Conservation (phyloP, 108 stramenopile genomes). For the Skeletonema potamos region DNA sequence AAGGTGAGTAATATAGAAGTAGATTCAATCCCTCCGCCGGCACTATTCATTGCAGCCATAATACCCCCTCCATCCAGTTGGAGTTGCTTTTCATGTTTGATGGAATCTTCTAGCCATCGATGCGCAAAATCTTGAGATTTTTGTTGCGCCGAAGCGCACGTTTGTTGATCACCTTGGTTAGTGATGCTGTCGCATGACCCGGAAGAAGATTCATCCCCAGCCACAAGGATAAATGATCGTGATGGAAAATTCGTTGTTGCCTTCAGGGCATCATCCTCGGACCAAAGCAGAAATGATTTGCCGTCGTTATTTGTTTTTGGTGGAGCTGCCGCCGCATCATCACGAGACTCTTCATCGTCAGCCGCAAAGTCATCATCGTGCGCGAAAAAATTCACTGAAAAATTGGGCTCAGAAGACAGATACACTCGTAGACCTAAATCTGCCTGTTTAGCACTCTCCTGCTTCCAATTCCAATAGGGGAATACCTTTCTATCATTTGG, state of each 20-base stretch:
- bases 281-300: constrained; percentile 38
- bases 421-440: constrained; percentile 69
- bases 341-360: constrained; percentile 9
- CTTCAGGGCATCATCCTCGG: constrained; percentile 39
- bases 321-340: background rate
- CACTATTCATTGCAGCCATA: constrained; percentile 68
- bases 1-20: constrained; percentile 70
- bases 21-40: constrained; percentile 88
- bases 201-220: constrained; percentile 34
- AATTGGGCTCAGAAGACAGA: constrained; percentile 48
- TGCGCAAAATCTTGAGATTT: constrained; percentile 56
- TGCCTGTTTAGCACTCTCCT: background rate
- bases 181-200: constrained; percentile 40
- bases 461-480: constrained; percentile 41
- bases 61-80: constrained; percentile 65
- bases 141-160: constrained; percentile 11
- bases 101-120: constrained; percentile 65
- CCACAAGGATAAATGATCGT: constrained; percentile 58
- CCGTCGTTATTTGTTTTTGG: constrained; percentile 28
- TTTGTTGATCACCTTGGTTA: constrained; percentile 5
- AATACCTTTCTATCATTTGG: constrained; percentile 34
- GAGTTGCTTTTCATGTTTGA: constrained; percentile 51
- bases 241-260: constrained; percentile 38
- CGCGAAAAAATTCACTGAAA: constrained; percentile 46
- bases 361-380: constrained; percentile 42